Base-by-base conservation (phyloP, 208 protist genomes). In the Entamoeba dispar region DNA sequence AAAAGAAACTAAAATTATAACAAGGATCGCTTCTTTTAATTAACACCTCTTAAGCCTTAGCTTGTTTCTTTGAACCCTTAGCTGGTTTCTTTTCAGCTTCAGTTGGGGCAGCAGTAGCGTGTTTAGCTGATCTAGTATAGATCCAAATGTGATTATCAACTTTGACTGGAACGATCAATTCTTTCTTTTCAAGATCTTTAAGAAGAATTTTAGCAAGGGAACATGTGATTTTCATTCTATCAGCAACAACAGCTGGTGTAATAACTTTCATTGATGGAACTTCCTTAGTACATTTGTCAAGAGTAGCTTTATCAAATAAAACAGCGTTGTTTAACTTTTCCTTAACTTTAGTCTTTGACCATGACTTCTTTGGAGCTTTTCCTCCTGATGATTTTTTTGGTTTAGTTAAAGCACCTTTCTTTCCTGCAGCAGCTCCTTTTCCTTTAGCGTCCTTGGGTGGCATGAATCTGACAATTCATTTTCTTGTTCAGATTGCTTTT, bases 211-310 rank as follows among this genome's bases (percentile, higher is more conserved):
- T 92, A 19, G 94, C 94, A 50, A 95, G 61, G 14, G 91, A 93
- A 27, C 73, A 93, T 31, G 93, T 95, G 91, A 94, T 61, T 57
- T 91, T 95, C 77, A 94, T 51, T 22, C 92, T 55, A 47, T 95
- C 94, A 92, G 93, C 91, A 50, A 95, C 93, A 34, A 94, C 91
- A 19, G 91, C 93, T 15, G 94, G 90, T 19, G 94, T 95, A 50
- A 95, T 94, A 43, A 95, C 92, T 57, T 94, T 95, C 51, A 50
- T 91, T 12, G 47, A 55, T 49, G 94, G 94, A 50, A 95, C 57
- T 92, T 95, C 94, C 91, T 94, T 93, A 27, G 55, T 94, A 14
- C 94, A 50, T 92, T 95, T 95, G 92, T 94, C 92, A 91, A 93
- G 94, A 90, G 90, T 69, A 49, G 92, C 93, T 86, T 95, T 94